phyloP scores from a whole-genome alignment of 2,329 filamentous ascomycete species.

The Tolypocladium pustulatum region DNA sequence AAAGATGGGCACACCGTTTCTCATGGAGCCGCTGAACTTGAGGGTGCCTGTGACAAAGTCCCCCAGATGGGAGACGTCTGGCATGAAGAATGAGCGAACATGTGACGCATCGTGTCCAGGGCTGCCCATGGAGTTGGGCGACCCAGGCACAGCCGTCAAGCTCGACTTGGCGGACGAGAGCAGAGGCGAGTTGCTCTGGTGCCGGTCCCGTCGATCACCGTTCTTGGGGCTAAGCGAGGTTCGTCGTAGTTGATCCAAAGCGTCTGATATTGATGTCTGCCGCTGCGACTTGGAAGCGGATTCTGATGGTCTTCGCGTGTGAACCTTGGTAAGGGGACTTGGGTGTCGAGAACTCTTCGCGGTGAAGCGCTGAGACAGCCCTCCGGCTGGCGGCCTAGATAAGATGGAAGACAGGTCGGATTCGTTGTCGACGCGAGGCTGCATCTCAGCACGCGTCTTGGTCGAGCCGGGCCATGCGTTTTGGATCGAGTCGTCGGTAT shows the following conservation, averaged over 20 bases:
- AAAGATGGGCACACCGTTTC: constrained; percentile 44
- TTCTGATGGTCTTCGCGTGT: constrained; percentile 19
- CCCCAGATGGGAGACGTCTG: constrained; percentile 42
- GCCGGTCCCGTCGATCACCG: constrained; percentile 10
- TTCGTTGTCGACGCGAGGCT: constrained; percentile 42
- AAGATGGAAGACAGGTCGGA: constrained; percentile 37
- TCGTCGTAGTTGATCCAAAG: constrained; percentile 23
- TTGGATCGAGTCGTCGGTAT: constrained; percentile 31
- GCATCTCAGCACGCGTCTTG: constrained; percentile 38
- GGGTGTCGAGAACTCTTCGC: constrained; percentile 19
- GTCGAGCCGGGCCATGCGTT: constrained; percentile 27
- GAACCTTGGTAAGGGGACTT: constrained; percentile 27
- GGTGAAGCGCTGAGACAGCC: constrained; percentile 13
- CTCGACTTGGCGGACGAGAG: constrained; percentile 30
- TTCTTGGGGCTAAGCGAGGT: constrained; percentile 21
- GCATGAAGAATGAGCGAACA: constrained; percentile 42
- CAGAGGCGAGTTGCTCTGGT: constrained; percentile 18
- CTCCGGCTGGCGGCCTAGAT: constrained; percentile 25
- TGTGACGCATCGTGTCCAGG: constrained; percentile 29
- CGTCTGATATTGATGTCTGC: constrained; percentile 21
- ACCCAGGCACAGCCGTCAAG: constrained; percentile 29
- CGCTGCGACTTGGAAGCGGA: constrained; percentile 12
- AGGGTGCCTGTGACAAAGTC: constrained; percentile 47
- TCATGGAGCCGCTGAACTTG: constrained; percentile 37
- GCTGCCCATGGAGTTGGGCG: constrained; percentile 22